Evolutionary conservation across 1,284 basidiomycete species (phyloP), one percentile per base, ranked within the genome.

Genomic region (Cutaneotrichosporon sp.): DNA sequence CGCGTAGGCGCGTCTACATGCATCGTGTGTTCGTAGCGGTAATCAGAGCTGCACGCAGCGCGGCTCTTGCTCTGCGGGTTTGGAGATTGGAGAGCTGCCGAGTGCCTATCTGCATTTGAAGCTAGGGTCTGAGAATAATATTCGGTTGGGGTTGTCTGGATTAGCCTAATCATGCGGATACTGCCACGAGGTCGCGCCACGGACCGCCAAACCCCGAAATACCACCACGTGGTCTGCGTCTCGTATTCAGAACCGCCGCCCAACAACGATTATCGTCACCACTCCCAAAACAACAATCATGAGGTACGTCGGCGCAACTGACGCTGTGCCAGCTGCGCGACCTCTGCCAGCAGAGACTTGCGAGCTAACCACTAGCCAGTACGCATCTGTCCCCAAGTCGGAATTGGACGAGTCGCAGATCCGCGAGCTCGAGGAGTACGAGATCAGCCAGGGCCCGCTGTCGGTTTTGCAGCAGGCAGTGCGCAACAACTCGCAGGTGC

Each of bases 391-490:
- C 64, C 91, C 94, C 65, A 97, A 96, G 80, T 98, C 95, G 49
- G 97, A 99, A 83, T 87, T 99, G 65, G 93, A 97, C 79, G 97
- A 99, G 82, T 90, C 90, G 16, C 93, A 99, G 82, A 86, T 99
- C 66, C 89, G 94, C 66, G 91, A 94, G 76, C 84, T 99, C 68
- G 96, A 99, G 82, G 93, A 97, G 80, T 92, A 95, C 77, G 92
- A 97, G 83, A 96, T 97, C 81, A 93, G 91, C 65, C 94, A 97
- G 82, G 95, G 95, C 16, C 95, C 96, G 32, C 82, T 99, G 73
- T 96, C 92, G n/a, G 96, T 99, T 57, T 85, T 99, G 51, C 97
- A 99, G 81, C 93, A 97, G 81, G 92, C 94, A 42, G 97, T 99
- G 69, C 87, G 97, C 81, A 98, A 98, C 81, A 92, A 97, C 81